A percentile compares a stretch with the other conserved stretches of the same genome.
Conservation (phyloP, 2,329 filamentous ascomycete genomes). For the Alternaria brassicae region DNA sequence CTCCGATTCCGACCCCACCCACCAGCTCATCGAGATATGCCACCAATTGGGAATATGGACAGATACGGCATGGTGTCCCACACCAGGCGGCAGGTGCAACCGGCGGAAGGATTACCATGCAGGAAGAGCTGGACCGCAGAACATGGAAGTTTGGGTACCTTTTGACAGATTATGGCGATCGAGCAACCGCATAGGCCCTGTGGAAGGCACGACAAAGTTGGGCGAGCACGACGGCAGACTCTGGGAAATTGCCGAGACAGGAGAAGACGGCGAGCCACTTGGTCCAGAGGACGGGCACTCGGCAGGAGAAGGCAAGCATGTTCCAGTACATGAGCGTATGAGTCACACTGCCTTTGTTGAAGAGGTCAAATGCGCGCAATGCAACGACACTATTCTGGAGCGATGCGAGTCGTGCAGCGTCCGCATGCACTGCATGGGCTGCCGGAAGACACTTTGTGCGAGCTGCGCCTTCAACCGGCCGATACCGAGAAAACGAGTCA, state of each 20-base stretch:
- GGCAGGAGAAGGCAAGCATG: constrained; percentile 61
- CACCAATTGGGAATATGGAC: constrained; percentile 67
- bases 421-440: constrained; percentile 67
- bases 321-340: constrained; percentile 60
- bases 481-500: constrained; percentile 53
- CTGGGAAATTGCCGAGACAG: constrained; percentile 64
- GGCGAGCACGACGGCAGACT: constrained; percentile 58
- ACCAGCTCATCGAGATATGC: constrained; percentile 66
- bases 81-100: constrained; percentile 63
- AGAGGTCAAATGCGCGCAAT: constrained; percentile 62
- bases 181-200: constrained; percentile 63
- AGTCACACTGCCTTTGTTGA: constrained; percentile 63
- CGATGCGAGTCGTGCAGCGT: constrained; percentile 68
- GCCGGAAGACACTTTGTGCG: constrained; percentile 65
- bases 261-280: constrained; percentile 62
- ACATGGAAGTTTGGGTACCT: constrained; percentile 67
- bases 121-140: constrained; percentile 62
- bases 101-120: constrained; percentile 64
- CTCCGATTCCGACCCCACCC: constrained; percentile 67
- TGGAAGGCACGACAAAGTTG: constrained; percentile 40
- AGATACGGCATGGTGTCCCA: constrained; percentile 68
- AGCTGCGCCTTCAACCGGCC: constrained; percentile 66
- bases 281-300: constrained; percentile 57
- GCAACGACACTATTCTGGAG: constrained; percentile 61
- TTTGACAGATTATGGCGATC: constrained; percentile 67